phyloP scores from a whole-genome alignment of 2,329 filamentous ascomycete species.

The Phialophora expanda region DNA sequence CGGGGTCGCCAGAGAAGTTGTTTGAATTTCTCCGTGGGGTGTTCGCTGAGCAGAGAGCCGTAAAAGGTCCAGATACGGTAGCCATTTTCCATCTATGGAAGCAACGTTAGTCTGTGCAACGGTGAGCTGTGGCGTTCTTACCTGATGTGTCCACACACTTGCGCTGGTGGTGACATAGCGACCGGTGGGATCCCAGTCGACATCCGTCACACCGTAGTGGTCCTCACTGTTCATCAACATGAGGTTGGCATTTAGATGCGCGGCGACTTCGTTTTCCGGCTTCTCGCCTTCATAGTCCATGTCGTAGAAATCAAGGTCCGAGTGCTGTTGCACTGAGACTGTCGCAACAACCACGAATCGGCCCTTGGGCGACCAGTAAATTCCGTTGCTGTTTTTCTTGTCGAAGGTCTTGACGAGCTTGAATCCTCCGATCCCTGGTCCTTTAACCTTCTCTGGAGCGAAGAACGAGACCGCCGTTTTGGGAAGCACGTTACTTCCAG shows the following conservation, averaged over 20 bases:
- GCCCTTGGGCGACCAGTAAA: conserved; percentile 97
- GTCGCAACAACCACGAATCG: conserved; percentile 95
- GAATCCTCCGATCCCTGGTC: conserved; percentile 78
- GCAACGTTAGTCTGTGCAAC: not conserved
- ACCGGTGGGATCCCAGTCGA: conserved; percentile 97
- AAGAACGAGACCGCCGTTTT: conserved; percentile 97
- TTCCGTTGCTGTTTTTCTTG: conserved; percentile 99
- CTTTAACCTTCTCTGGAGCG: conserved; percentile 94
- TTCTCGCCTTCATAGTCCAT: conserved; percentile 98
- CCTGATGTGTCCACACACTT: conserved; percentile 92
- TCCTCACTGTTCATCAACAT: conserved; percentile 93
- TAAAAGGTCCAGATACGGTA: conserved; percentile 98
- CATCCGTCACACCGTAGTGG: conserved; percentile 96
- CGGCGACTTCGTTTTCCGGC: conserved; percentile 89
- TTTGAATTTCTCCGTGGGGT: conserved; percentile 96
- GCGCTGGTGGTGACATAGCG: conserved; percentile 93
- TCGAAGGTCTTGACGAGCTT: conserved; percentile 93
- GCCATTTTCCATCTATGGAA: conserved; percentile 94
- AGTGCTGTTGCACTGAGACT: conserved; percentile 88
- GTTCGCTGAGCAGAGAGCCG: conserved; percentile 85
- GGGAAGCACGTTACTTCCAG: conserved; percentile 79
- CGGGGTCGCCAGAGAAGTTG: conserved; percentile 94
- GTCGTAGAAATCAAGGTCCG: conserved; percentile 96
- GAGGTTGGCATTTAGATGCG: conserved; percentile 91
- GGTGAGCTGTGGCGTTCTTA: conserved; percentile 59